phyloP scores from a whole-genome alignment of 1,139 yeast genomes.

The Blastobotrys serpentis region DNA sequence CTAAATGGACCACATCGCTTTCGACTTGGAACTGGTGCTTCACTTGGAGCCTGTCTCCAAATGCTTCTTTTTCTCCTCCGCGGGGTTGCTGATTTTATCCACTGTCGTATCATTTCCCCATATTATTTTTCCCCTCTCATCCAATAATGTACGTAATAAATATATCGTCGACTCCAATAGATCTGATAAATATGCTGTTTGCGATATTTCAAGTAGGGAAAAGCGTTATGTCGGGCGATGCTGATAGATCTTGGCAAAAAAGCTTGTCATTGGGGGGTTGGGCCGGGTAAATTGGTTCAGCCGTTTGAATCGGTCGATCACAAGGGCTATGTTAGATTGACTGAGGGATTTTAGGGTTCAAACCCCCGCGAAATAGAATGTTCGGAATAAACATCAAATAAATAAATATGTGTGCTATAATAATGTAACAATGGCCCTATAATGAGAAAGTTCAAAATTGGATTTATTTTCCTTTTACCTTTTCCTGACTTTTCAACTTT shows the following conservation, averaged over 20 bases:
- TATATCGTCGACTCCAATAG: no score
- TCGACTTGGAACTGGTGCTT: not conserved
- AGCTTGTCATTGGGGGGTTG: conserved; percentile 12
- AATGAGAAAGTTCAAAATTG: no score
- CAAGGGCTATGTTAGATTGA: no score
- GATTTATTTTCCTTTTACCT: no score
- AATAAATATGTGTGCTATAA: no score
- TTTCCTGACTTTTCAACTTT: no score
- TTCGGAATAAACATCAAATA: no score
- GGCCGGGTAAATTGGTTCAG: conserved; percentile 5
- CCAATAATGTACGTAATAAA: no score
- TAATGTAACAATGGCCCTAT: no score
- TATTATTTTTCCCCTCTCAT: not conserved
- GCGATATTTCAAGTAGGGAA: not conserved
- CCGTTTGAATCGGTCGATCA: not conserved
- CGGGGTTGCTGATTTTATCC: not conserved
- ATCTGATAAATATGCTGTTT: no score
- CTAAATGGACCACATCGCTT: conserved; percentile 13
- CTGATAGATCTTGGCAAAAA: conserved; percentile 14
- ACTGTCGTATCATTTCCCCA: not conserved
- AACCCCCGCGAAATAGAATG: no score
- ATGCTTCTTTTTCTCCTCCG: conserved; percentile 5
- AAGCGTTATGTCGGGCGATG: conserved; percentile 10
- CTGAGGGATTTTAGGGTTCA: no score
- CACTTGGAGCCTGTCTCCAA: conserved; percentile 9